Percentiles rank a stretch among this genome's conserved stretches.
These are phyloP conservation scores for Periglandula ipomoeae DNA, from an alignment of 2,329 filamentous ascomycete species.

Conservation along the genomic window DNA sequence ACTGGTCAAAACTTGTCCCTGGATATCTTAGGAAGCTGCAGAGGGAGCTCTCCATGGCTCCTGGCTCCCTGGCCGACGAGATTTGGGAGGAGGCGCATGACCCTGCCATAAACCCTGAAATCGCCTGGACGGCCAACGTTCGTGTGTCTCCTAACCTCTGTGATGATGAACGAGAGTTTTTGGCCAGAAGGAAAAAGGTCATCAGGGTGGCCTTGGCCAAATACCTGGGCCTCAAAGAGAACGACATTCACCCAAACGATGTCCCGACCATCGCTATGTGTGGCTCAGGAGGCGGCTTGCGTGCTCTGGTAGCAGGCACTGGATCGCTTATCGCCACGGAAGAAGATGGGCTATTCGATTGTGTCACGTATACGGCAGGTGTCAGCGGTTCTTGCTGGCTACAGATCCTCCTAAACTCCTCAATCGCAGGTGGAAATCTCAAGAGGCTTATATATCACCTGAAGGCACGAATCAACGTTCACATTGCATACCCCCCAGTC, in stretches of 20 bases:
- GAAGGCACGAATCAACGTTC: conserved; percentile 73
- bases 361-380: conserved; percentile 87
- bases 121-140: conserved; percentile 70
- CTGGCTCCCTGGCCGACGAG: conserved; percentile 81
- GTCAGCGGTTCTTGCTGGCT: conserved; percentile 97
- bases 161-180: conserved; percentile 69
- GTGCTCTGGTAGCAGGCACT: conserved; percentile 82
- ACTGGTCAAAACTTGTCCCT: conserved; percentile 72
- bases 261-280: conserved; percentile 90
- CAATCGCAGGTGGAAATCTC: conserved; percentile 61
- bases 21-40: conserved; percentile 75
- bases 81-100: conserved; percentile 92
- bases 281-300: conserved; percentile 82
- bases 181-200: conserved; percentile 57
- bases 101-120: conserved; percentile 75
- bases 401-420: conserved; percentile 70
- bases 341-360: conserved; percentile 86
- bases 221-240: conserved; percentile 70
- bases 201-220: conserved; percentile 66
- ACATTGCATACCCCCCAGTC: conserved; percentile 86
- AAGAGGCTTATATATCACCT: conserved; percentile 70
- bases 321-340: conserved; percentile 78
- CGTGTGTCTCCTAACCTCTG: conserved; percentile 76
- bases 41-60: conserved; percentile 75
- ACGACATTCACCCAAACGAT: conserved; percentile 84